A percentile compares a stretch with the other conserved stretches of the same genome.
These are phyloP conservation scores for Pachysandra terminalis DNA, from an alignment of 164 flowering plant species.

Conservation along the genomic window DNA sequence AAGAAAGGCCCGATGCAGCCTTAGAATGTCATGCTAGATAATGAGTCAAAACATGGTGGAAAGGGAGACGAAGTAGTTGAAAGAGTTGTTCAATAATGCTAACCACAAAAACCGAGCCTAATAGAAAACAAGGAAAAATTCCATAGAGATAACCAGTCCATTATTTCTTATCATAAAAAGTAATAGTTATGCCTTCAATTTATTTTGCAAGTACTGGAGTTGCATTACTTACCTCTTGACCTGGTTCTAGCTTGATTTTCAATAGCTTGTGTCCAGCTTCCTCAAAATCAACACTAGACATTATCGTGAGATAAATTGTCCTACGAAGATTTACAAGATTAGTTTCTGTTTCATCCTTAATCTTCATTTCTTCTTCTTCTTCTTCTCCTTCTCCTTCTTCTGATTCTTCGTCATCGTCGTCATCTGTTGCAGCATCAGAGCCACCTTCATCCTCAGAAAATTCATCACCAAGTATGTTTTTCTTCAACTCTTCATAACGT, in stretches of 20 bases:
- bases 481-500: conserved; percentile 63
- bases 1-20: too few species aligned
- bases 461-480: conserved; percentile 62
- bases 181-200: too few species aligned
- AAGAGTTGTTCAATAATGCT: neutral
- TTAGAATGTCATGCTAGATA: too few species aligned
- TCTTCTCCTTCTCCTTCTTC: conserved; percentile 46
- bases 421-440: conserved; percentile 47
- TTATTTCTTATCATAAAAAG: too few species aligned
- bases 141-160: too few species aligned
- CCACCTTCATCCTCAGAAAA: conserved; percentile 60
- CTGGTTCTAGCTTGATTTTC: conserved; percentile 94
- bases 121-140: too few species aligned
- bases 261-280: conserved; percentile 97
- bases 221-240: conserved; percentile 75
- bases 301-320: conserved; percentile 90
- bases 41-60: neutral
- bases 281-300: conserved; percentile 99
- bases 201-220: neutral
- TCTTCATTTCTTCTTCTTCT: conserved; percentile 60
- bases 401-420: conserved; percentile 43
- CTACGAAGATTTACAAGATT: conserved; percentile 85
- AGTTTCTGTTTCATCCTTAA: conserved; percentile 93
- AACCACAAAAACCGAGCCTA: too few species aligned
- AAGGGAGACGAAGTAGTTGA: neutral